phyloP scores from a whole-genome alignment of 192 early-diverging fungal genomes.

The Backusella morwellensis region DNA sequence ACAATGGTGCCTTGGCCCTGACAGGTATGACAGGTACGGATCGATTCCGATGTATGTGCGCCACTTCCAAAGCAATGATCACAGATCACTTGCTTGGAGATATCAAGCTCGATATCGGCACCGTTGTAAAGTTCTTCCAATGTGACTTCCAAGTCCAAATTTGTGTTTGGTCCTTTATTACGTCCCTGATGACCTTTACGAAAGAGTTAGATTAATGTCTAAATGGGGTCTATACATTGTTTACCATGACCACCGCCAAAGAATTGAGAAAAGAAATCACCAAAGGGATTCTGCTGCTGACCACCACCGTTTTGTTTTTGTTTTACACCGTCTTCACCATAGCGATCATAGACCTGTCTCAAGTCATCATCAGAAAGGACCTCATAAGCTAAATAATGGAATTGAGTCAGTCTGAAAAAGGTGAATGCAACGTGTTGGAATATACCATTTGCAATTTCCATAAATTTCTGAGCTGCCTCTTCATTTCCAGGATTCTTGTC shows the following conservation, averaged over 20 bases:
- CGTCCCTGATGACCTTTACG: slow-evolving; percentile 50
- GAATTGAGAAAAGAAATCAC: slow-evolving; percentile 93
- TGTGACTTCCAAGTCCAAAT: slow-evolving; percentile 76
- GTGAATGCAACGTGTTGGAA: background rate
- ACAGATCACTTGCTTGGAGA: slow-evolving; percentile 94
- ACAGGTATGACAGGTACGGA: slow-evolving; percentile 79
- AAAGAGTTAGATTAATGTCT: background rate
- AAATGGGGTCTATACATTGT: background rate
- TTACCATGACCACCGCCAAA: slow-evolving; percentile 52
- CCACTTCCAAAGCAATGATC: slow-evolving; percentile 89
- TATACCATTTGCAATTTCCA: slow-evolving; percentile 15
- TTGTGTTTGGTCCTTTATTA: slow-evolving; percentile 70
- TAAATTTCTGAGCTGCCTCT: slow-evolving; percentile 12
- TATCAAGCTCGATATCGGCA: slow-evolving; percentile 80
- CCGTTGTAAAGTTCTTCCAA: slow-evolving; percentile 91
- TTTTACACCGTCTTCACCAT: slow-evolving; percentile 96
- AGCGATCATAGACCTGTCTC: slow-evolving; percentile 83
- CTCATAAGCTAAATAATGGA: slow-evolving; percentile 73
- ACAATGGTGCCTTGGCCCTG: slow-evolving; percentile 77
- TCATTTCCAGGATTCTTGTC: slow-evolving; percentile 85
- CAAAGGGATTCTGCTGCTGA: slow-evolving; percentile 86
- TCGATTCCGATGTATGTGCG: slow-evolving; percentile 80
- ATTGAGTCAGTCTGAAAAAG: too few relatives aligned
- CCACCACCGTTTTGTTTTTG: slow-evolving; percentile 47
- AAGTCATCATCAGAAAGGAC: slow-evolving; percentile 40